Evolutionary conservation across 208 protist species (phyloP).

Genomic region (Blastocrithidia nonstop): DNA sequence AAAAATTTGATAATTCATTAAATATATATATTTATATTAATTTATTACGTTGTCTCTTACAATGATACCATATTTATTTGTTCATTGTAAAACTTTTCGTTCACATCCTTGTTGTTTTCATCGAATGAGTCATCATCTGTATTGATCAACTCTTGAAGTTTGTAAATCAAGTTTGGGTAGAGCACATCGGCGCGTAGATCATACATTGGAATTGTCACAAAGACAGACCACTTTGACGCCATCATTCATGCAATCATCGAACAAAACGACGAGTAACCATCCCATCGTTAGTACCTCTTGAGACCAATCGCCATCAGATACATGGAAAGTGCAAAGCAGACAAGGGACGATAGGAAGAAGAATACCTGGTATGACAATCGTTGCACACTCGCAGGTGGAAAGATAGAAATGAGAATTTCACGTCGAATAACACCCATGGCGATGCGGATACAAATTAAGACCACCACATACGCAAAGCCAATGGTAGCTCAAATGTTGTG

Average conservation of each 20-base stretch:
- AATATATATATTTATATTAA: no score
- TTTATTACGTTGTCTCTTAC: background rate
- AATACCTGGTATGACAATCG: slow-evolving; percentile 22
- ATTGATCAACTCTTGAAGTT: no score
- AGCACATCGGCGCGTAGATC: slow-evolving; percentile 3
- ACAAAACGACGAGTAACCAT: slow-evolving; percentile 49
- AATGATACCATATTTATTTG: background rate
- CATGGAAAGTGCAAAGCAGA: slow-evolving; percentile 21
- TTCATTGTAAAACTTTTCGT: background rate
- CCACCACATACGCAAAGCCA: background rate
- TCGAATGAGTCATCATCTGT: no score
- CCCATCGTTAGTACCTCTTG: slow-evolving; percentile 31
- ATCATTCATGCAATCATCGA: slow-evolving; percentile 44
- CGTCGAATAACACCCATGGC: background rate
- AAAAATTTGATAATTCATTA: no score
- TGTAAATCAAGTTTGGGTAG: background rate
- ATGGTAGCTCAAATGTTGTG: slow-evolving; percentile 1
- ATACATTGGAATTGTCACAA: slow-evolving; percentile 27
- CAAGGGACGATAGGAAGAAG: slow-evolving; percentile 15
- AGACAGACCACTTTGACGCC: slow-evolving; percentile 55
- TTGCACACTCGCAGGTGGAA: slow-evolving; percentile 19
- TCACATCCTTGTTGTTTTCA: background rate
- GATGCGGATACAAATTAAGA: background rate
- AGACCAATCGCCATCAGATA: slow-evolving; percentile 42
- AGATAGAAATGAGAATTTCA: slow-evolving; percentile 1